A percentile compares a stretch with the other conserved stretches of the same genome.
phyloP scores from a whole-genome alignment of 2,329 filamentous ascomycete genomes.

The Meredithiella fracta region DNA sequence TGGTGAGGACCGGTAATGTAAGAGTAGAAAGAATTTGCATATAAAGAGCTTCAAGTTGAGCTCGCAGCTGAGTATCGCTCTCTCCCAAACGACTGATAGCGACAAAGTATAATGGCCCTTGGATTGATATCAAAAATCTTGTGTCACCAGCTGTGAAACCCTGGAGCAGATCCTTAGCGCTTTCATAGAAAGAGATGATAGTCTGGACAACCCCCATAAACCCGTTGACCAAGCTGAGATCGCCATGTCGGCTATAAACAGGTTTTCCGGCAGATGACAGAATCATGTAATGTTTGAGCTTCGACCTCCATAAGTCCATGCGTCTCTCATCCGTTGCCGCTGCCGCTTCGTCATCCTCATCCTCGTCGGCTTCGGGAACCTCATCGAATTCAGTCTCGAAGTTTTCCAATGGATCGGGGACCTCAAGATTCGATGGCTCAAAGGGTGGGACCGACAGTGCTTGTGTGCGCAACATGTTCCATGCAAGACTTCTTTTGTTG shows the following conservation, averaged over 20 bases:
- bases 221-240: slow-evolving; percentile 74
- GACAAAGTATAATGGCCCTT: slow-evolving; percentile 80
- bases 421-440: slow-evolving; percentile 30
- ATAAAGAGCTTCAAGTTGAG: slow-evolving; percentile 83
- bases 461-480: slow-evolving; percentile 49
- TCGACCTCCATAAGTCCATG: slow-evolving; percentile 67
- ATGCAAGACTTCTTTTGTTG: slow-evolving; percentile 48
- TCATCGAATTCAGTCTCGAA: slow-evolving; percentile 68
- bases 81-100: slow-evolving; percentile 87
- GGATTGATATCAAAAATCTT: slow-evolving; percentile 69
- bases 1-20: slow-evolving; percentile 70
- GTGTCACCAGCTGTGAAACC: slow-evolving; percentile 77
- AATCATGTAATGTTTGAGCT: slow-evolving; percentile 94
- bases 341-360: slow-evolving; percentile 18
- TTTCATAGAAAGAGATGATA: slow-evolving; percentile 92
- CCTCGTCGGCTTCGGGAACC: slow-evolving; percentile 34
- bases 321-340: slow-evolving; percentile 37
- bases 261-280: slow-evolving; percentile 92
- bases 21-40: slow-evolving; percentile 96
- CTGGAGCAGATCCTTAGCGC: slow-evolving; percentile 56
- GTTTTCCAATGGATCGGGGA: slow-evolving; percentile 40
- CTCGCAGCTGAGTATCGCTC: slow-evolving; percentile 71
- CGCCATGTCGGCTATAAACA: slow-evolving; percentile 89
- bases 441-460: slow-evolving; percentile 44
- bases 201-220: slow-evolving; percentile 94